A percentile compares a stretch with the other conserved stretches of the same genome.
phyloP scores from a whole-genome alignment of 305 asterid species.

The Fraxinus platypoda region DNA sequence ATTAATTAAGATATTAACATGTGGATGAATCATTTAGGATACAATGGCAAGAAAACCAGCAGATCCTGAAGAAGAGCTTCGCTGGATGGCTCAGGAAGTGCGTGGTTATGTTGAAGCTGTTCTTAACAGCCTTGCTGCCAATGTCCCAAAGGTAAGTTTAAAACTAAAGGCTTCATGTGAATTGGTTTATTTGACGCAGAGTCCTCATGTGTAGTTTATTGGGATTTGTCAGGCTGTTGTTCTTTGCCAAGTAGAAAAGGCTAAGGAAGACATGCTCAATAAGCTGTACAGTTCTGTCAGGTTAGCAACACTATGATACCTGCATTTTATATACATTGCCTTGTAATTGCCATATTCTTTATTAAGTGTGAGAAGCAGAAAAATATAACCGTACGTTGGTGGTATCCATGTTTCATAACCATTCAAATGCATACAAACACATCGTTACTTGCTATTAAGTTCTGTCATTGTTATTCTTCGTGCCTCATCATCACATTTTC shows the following conservation, averaged over 20 bases:
- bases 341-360: neutral
- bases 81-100: conserved; percentile 99
- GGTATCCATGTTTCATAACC: neutral
- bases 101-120: conserved; percentile 99
- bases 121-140: conserved; percentile 98
- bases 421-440: conserved; percentile 10
- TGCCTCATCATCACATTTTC: conserved; percentile 11
- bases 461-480: neutral
- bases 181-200: conserved; percentile 17
- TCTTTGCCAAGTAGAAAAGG: conserved; percentile 98
- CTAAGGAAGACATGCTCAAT: conserved; percentile 98
- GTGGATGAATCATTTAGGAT: conserved; percentile 49
- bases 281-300: conserved; percentile 91
- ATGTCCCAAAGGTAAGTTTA: conserved; percentile 84
- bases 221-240: conserved; percentile 79
- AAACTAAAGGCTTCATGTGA: neutral
- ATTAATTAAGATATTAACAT: neutral
- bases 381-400: neutral
- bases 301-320: conserved; percentile 33
- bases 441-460: neutral
- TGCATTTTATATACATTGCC: neutral
- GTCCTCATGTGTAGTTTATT: conserved; percentile 21
- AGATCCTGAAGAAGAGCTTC: conserved; percentile 98
- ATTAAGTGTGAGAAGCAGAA: conserved; percentile 2
- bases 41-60: conserved; percentile 94